phyloP scores from a whole-genome alignment of 2,329 filamentous ascomycete species.

The Sporothrix pallida region DNA sequence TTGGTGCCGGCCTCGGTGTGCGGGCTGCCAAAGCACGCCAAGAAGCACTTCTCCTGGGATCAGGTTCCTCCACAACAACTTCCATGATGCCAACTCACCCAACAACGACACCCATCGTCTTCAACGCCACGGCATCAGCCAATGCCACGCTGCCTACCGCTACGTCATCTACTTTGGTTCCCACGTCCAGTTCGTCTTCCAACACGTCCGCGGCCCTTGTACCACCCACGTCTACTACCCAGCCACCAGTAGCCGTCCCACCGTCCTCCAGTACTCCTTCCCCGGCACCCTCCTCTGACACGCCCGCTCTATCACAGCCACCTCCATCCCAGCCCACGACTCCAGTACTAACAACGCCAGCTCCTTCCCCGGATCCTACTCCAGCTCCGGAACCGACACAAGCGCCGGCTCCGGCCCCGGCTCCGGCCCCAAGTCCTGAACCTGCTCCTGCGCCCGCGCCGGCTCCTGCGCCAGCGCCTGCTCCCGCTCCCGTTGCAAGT shows the following conservation, averaged over 20 bases:
- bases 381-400: conserved; percentile 24
- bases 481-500: background rate
- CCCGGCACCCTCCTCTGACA: conserved; percentile 7
- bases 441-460: background rate
- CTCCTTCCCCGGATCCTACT: background rate
- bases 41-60: background rate
- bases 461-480: background rate
- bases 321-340: background rate
- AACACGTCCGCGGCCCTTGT: background rate
- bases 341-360: background rate
- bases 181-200: background rate
- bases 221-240: background rate
- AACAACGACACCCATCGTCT: background rate
- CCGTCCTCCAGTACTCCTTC: background rate
- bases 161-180: background rate
- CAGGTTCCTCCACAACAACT: background rate
- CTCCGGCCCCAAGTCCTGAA: background rate
- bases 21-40: background rate
- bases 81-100: background rate
- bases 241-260: background rate
- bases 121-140: background rate
- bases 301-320: background rate
- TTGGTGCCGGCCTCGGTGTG: conserved; percentile 7
- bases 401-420: background rate
- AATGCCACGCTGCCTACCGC: background rate